phyloP scores from a whole-genome alignment of 768 basidiomycete species.

The Scleroderma citrinum region DNA sequence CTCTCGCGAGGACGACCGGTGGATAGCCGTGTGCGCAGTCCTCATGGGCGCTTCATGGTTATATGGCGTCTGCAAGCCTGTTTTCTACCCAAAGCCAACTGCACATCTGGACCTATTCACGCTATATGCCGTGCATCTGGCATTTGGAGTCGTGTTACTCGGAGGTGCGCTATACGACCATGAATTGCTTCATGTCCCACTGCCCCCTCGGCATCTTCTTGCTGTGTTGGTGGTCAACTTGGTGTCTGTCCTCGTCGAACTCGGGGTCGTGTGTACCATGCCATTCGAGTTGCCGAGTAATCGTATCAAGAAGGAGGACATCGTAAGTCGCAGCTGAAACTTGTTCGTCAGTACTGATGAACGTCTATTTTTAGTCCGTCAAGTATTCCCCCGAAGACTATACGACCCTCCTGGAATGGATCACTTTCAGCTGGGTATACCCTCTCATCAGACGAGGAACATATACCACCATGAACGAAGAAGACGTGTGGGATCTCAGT shows the following conservation, averaged over 20 bases:
- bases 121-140: constrained; percentile 47
- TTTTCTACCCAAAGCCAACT: constrained; percentile 48
- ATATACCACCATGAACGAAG: constrained; percentile 19
- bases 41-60: constrained; percentile 57
- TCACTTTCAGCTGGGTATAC: constrained; percentile 17
- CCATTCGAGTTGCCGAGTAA: constrained; percentile 55
- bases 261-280: constrained; percentile 31
- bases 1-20: constrained; percentile 30
- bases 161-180: constrained; percentile 52
- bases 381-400: constrained; percentile 38
- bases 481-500: constrained; percentile 22
- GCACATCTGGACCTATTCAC: constrained; percentile 59
- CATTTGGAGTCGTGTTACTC: constrained; percentile 41
- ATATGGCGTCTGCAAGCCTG: constrained; percentile 54
- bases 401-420: constrained; percentile 19
- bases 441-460: constrained; percentile 34
- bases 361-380: constrained; percentile 35
- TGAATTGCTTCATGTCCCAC: neutral
- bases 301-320: constrained; percentile 39
- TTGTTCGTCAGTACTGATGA: neutral
- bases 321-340: constrained; percentile 39
- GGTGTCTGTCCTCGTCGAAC: neutral
- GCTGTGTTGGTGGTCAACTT: neutral
- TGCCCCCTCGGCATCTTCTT: neutral
- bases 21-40: constrained; percentile 37